phyloP scores from a whole-genome alignment of 805 yeast species.

The Saccharomycopsis sp. region DNA sequence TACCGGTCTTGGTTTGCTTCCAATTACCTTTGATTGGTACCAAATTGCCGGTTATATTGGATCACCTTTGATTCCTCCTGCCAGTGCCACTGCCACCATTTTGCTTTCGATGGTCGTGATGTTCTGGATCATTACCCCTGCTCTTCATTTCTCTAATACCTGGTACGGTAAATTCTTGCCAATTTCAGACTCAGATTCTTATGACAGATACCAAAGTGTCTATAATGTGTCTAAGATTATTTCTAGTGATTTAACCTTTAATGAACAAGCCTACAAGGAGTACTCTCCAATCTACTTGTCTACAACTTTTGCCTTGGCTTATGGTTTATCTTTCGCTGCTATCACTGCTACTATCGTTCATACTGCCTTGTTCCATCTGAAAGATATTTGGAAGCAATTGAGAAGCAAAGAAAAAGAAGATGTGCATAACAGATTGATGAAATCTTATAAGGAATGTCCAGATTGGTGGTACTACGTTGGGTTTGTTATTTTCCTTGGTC shows the following conservation, averaged over 20 bases:
- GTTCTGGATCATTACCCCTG: constrained; percentile 50
- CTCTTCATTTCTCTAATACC: constrained; percentile 44
- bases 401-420: constrained; percentile 39
- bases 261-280: constrained; percentile 40
- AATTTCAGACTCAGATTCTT: constrained; percentile 42
- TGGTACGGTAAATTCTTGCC: constrained; percentile 61
- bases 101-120: constrained; percentile 42
- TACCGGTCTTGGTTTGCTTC: constrained; percentile 59
- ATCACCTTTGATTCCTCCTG: constrained; percentile 61
- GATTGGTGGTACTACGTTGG: constrained; percentile 52
- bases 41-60: constrained; percentile 50
- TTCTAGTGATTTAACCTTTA: constrained; percentile 36
- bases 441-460: constrained; percentile 53
- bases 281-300: constrained; percentile 63
- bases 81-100: constrained; percentile 38
- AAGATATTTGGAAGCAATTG: constrained; percentile 42
- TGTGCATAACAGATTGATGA: constrained; percentile 52
- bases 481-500: constrained; percentile 39
- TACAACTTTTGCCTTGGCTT: constrained; percentile 51
- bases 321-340: constrained; percentile 59
- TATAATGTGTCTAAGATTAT: constrained; percentile 49
- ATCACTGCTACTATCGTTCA: constrained; percentile 56
- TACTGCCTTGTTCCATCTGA: constrained; percentile 50
- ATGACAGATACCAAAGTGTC: constrained; percentile 42
- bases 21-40: constrained; percentile 66